phyloP scores from a whole-genome alignment of 2,329 filamentous ascomycete species.

The Sporothrix dimorphospora region DNA sequence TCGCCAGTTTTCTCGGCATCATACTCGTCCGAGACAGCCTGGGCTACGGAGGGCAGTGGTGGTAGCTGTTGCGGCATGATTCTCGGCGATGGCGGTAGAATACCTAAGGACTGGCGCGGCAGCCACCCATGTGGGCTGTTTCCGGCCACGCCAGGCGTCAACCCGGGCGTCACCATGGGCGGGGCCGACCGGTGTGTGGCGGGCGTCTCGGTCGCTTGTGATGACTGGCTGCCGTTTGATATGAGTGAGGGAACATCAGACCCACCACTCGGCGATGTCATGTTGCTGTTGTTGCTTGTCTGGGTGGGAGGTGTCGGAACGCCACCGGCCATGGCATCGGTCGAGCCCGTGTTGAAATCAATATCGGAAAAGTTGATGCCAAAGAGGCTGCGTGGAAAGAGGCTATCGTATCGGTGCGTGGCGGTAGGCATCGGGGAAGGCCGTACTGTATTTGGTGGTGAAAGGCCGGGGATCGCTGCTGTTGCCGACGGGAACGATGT shows the following conservation, averaged over 20 bases:
- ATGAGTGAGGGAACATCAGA: background rate
- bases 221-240: background rate
- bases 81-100: background rate
- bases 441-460: background rate
- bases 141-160: background rate
- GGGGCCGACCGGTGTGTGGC: background rate
- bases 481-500: background rate
- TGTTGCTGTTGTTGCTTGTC: background rate
- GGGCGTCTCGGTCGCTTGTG: background rate
- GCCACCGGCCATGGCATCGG: conserved; percentile 4
- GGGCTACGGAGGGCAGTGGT: background rate
- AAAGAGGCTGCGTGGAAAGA: conserved; percentile 23
- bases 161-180: background rate
- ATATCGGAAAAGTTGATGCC: conserved; percentile 24
- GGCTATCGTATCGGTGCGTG: background rate
- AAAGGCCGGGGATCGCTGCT: background rate
- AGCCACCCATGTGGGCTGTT: conserved; percentile 4
- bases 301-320: background rate
- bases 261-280: background rate
- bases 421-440: background rate
- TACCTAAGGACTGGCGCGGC: background rate
- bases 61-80: background rate
- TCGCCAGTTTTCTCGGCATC: background rate
- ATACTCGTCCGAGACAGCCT: background rate
- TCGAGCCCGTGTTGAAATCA: conserved; percentile 13